Evolutionary conservation across 257 asterid species (phyloP).

Genomic region (Orobanche coerulescens): DNA sequence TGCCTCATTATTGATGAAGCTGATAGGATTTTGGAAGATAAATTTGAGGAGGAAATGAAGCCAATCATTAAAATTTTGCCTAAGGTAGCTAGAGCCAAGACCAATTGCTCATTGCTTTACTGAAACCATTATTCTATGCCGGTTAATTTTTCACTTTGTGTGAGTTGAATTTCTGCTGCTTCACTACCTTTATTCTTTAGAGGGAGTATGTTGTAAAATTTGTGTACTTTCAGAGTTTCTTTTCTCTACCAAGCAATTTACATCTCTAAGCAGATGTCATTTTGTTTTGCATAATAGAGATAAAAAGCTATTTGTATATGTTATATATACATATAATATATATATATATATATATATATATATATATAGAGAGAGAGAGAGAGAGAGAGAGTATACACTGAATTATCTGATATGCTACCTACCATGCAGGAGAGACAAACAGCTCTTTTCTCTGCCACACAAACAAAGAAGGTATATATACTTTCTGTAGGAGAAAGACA

Average conservation of each 20-base stretch:
- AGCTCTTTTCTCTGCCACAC: conserved; percentile 96
- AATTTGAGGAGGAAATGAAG: conserved; percentile 92
- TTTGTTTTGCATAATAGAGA: not conserved
- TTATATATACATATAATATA: not conserved
- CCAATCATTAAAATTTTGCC: conserved; percentile 74
- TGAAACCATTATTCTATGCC: not conserved
- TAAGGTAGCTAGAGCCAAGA: conserved; percentile 43
- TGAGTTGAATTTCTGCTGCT: not conserved
- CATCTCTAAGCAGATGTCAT: not conserved
- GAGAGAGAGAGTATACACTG: not conserved
- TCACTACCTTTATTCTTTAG: not conserved
- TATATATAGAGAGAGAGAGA: too few relatives aligned
- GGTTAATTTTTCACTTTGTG: not conserved
- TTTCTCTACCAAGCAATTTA: not conserved
- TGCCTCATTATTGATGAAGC: conserved; percentile 95
- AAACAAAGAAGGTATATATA: conserved; percentile 70
- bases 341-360: not conserved
- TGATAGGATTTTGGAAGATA: conserved; percentile 90
- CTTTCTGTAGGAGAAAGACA: not conserved
- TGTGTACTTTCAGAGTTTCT: not conserved
- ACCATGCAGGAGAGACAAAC: conserved; percentile 78
- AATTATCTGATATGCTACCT: conserved; percentile 21
- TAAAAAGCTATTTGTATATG: not conserved
- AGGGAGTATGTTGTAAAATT: not conserved
- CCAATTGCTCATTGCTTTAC: not conserved